Evolutionary conservation across 768 basidiomycete species (phyloP), one percentile per base, ranked within the genome.

Genomic region (Pilatotrama ljubarskyi): DNA sequence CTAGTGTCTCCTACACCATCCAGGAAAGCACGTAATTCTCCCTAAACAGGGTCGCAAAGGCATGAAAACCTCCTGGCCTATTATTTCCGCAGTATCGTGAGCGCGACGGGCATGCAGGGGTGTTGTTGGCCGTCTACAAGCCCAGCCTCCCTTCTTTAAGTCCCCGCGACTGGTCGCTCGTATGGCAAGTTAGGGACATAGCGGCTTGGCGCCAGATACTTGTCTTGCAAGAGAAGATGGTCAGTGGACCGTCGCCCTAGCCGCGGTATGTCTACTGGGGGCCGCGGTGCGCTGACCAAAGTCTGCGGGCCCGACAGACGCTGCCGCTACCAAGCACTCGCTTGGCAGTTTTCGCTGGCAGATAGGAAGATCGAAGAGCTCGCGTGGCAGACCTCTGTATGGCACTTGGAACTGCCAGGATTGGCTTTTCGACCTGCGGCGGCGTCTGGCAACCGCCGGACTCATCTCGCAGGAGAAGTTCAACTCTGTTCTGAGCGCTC

Each of bases 401-500:
- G 44, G 43, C n/a, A 36, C 20, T 2, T 55, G 36, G 54, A 46
- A 47, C 22, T 55, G 54, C 35, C 54, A 55, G 44, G 44, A 55
- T 43, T 54, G 52, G 52, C 41, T 54, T 0, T 8, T 42, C 17
- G 52, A 43, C 7, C 24, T 54, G 17, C 24, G 43, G 22, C 24
- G 7, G 10, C 41, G 42, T 9, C 24, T 54, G 41, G 15, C 17
- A 14, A 14, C 25, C 11, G 52, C 14, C 20, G 52, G 52, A 13
- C 26, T 54, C n/a, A 35, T 54, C 52, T 37, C 50, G 9, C 36
- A 25, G 35, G 37, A 20, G 20, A 51, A 51, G 50, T 3, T 40
- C 6, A 14, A 40, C 13, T 32, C 29, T 10, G 29, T 32, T 10
- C 29, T 32, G 29, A 32, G 10, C 10, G 29, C 29, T 4, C 29